Base-by-base conservation (phyloP, 2,329 filamentous ascomycete genomes). In the Monilinia aucupariae region DNA sequence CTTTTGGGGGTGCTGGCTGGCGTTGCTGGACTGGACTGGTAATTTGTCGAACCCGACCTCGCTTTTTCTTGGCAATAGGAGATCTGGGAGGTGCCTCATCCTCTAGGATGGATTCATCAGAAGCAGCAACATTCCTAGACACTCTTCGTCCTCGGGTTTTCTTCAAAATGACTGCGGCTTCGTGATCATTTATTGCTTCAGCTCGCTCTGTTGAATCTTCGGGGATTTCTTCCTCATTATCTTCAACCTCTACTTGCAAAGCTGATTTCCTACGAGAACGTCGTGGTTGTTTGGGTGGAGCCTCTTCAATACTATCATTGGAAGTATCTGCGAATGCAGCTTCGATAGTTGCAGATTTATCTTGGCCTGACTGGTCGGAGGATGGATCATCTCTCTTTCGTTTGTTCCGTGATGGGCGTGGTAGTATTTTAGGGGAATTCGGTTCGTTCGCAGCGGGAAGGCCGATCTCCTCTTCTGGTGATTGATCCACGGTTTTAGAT, bases 131-230 rank as follows among this genome's bases (percentile, higher is more conserved):
- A 34, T 59, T 59, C 50, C 61, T 64, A 8, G 69, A 70, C 20
- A 59, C 65, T 63, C 70, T 75, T n/a, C 75, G 74, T 3, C 74
- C 75, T 63, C 75, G 75, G 63, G 79, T 79, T 1, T 76, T 70
- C 37, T 73, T 71, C 37, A 75, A 68, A 61, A 74, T 66, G 61
- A 70, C 62, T 67, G 74, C 69, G 60, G 75, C 69, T 67, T 76
- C 70, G 59, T 75, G 71, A 70, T 78, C 64, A 64, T 68, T 53
- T 70, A 74, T 71, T 48, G 67, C 68, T 64, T 73, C 71, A 53
- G 72, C 68, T 20, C 71, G 64, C 6, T 68, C 67, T 27, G 66
- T 43, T 15, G 20, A 50, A 22, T 58, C 47, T 43, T 34, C 41
- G 25, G 6, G 13, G 1, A n/a, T 34, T 25, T 47, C 49, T 45